Base-by-base conservation (phyloP, 2,329 filamentous ascomycete genomes). In the Calonectria honghensis region DNA sequence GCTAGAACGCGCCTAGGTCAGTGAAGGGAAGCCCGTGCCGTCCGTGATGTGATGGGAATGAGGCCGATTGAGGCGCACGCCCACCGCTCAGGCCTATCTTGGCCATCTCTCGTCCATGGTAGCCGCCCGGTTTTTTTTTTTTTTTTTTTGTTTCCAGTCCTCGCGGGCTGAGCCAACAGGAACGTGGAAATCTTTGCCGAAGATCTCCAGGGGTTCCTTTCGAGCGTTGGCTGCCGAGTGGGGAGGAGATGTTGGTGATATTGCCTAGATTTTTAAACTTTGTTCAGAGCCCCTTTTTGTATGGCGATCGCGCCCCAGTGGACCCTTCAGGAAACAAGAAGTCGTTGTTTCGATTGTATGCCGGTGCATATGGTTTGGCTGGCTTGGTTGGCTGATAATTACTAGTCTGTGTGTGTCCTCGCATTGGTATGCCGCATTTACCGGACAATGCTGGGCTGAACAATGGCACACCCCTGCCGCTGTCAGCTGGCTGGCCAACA, bases 291-390 rank as follows among this genome's bases (percentile, higher is more conserved):
- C 61, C 61, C 61, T 50, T 50, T 65, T 65, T 50, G 16, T 41
- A 65, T 50, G 57, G 57, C 37, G 57, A 63, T 63, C 57, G 4
- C 14, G n/a, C 32, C 24, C 13, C 57, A 20, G 57, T 63, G 57
- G 57, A 39, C 35, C 35, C n/a, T 29, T 20, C 18, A 29, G 35
- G 35, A 24, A 39, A 39, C 37, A 63, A 63, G 24, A 63, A 63
- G 35, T 24, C 57, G 39, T 63, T 63, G 57, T 63, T 63, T 63
- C 57, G 32, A 63, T 27, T 63, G 39, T 63, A 11, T 63, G 57
- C 57, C 41, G 41, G 57, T 63, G 57, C 57, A 41, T 63, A 63
- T 31, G 10, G 35, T 63, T 63, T 41, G 13, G 57, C 39, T 27
- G 57, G 57, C 32, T 41, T 63, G n/a, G 27, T 31, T 35, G 29